Conservation (phyloP, 352 stramenopile genomes). For the Aphanomyces invadans region DNA sequence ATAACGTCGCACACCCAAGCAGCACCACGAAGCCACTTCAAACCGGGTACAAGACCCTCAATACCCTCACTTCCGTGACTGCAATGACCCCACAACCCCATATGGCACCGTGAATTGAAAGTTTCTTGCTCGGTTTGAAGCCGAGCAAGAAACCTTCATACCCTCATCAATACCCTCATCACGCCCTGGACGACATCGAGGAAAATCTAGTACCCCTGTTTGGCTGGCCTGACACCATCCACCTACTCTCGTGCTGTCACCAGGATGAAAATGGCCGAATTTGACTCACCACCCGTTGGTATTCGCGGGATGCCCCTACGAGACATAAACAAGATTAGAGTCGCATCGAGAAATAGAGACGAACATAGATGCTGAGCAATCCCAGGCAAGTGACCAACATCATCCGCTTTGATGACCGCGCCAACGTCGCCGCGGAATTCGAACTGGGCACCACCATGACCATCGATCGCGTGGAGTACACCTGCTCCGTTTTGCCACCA, state of each 20-base stretch:
- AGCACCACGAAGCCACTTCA: not conserved
- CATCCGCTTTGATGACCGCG: no score
- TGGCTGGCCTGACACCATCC: not conserved
- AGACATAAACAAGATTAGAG: not conserved
- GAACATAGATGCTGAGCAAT: no score
- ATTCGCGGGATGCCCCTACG: not conserved
- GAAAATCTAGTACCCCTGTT: no score
- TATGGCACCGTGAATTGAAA: no score
- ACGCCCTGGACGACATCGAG: not conserved
- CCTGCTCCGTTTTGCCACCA: not conserved
- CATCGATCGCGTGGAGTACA: not conserved
- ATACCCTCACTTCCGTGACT: not conserved
- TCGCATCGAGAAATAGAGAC: not conserved
- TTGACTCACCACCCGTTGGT: not conserved
- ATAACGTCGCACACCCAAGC: not conserved
- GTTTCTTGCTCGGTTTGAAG: no score
- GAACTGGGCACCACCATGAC: not conserved
- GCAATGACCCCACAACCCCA: not conserved
- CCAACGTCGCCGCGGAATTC: not conserved
- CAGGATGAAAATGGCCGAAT: not conserved
- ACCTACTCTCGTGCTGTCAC: not conserved
- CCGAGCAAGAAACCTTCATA: no score
- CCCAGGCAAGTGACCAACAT: no score
- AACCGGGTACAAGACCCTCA: not conserved
- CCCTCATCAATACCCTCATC: not conserved